Evolutionary conservation across 805 yeast species (phyloP).

Genomic region (Tetrapisispora phaffii): DNA sequence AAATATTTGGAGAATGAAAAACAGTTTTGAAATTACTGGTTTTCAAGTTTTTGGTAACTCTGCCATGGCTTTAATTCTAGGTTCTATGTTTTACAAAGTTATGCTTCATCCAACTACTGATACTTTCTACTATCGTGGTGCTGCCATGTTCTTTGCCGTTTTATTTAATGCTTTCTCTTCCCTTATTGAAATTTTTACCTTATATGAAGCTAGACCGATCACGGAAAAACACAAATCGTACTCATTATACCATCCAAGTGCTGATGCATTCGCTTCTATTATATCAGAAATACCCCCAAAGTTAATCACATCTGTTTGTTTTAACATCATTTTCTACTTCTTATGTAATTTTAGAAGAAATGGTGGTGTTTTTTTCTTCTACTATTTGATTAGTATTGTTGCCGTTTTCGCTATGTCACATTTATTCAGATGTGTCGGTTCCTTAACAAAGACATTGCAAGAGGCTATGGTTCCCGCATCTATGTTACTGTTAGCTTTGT

Average conservation of each 20-base stretch:
- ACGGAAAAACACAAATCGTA: slow-evolving; percentile 50
- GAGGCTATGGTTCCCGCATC: slow-evolving; percentile 40
- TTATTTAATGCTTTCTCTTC: slow-evolving; percentile 56
- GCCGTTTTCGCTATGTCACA: slow-evolving; percentile 49
- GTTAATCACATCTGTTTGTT: slow-evolving; percentile 33
- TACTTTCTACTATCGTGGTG: slow-evolving; percentile 43
- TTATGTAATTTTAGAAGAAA: slow-evolving; percentile 42
- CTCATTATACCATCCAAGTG: slow-evolving; percentile 51
- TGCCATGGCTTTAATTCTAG: slow-evolving; percentile 41
- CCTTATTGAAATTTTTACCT: slow-evolving; percentile 42
- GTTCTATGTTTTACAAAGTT: slow-evolving; percentile 46
- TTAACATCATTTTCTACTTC: slow-evolving; percentile 44
- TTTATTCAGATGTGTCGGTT: slow-evolving; percentile 36
- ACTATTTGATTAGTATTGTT: slow-evolving; percentile 34
- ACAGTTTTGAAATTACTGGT: slow-evolving; percentile 36
- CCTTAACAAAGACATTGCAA: slow-evolving; percentile 31
- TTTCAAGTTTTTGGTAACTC: slow-evolving; percentile 35
- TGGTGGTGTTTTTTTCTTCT: slow-evolving; percentile 50
- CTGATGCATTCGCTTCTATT: slow-evolving; percentile 55
- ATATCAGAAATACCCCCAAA: slow-evolving; percentile 50
- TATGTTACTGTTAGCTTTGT: slow-evolving; percentile 30
- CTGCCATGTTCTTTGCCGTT: slow-evolving; percentile 55
- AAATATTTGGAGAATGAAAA: slow-evolving; percentile 38
- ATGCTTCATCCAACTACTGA: slow-evolving; percentile 27
- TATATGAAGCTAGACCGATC: slow-evolving; percentile 46